Evolutionary conservation across 371 early-diverging fungal species (phyloP), one percentile per base, ranked within the genome.

Genomic region (Rhizopus sp.): DNA sequence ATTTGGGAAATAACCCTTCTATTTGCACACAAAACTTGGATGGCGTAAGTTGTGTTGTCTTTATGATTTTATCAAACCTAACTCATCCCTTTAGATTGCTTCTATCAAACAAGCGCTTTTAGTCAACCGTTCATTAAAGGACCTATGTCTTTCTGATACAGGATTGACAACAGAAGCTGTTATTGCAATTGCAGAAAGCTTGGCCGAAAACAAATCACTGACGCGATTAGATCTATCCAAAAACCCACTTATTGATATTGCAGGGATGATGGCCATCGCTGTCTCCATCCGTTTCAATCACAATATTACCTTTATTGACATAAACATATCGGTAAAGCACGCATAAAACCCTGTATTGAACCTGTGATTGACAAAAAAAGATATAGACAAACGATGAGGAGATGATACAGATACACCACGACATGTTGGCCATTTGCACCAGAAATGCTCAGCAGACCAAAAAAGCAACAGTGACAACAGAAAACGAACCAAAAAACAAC

Each of bases 241-340:
- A 31, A 93, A 93, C 68, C 87, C 88, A 0, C 69, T 75, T 7
- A 86, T 93, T 50, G 86, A 86, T 42, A 76, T 87, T 72, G 92
- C 91, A 0, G 93, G 93, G 23, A 72, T 90, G 9, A 82, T 93
- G 80, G 93, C 92, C 3, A 70, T 93, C 15, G 74, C 91, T 4
- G 84, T 88, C 15, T 88, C 89, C 15, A 81, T 93, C 50, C 83
- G 85, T 63, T 84, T 90, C 78, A 93, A 91, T 69, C 69, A 77
- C 53, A 87, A 84, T 57, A 69, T 93, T 51, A 86, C 86, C 10
- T 83, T 84, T 62, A 70, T 93, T 34, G 92, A 92, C 57, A 77
- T 93, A 53, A 87, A 86, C 29, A 86, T 89, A 16, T 84, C 85
- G 34, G 81, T 77, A 73, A 69, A 62, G 2, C 23, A 23, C 23